These are phyloP conservation scores for Helianthus tuberosus DNA, from an alignment of 129 eudicot species.

Conservation along the genomic window DNA sequence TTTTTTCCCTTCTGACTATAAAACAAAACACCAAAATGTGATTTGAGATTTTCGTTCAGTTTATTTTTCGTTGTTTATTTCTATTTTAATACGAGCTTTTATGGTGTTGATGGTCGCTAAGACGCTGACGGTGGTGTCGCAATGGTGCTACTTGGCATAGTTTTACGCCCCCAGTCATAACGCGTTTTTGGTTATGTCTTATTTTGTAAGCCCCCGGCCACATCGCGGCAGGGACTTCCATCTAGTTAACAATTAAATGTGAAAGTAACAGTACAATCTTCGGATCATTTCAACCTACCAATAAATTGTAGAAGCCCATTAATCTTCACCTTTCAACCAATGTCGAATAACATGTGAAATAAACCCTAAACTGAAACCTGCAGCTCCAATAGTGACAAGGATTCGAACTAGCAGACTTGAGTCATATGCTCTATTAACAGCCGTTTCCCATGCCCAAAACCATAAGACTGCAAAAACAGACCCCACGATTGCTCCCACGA, in stretches of 20 bases:
- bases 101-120: too few relatives aligned
- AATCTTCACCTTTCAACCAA: constrained; percentile 45
- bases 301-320: constrained; percentile 2
- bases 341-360: constrained; percentile 26
- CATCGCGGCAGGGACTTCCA: too few relatives aligned
- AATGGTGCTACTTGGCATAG: too few relatives aligned
- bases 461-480: constrained; percentile 48
- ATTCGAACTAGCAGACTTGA: constrained; percentile 59
- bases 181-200: too few relatives aligned
- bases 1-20: too few relatives aligned
- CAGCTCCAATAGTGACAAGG: constrained; percentile 41
- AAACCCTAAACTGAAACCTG: constrained; percentile 36
- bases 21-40: too few relatives aligned
- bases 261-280: not conserved
- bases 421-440: constrained; percentile 43
- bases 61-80: too few relatives aligned
- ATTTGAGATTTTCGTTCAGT: too few relatives aligned
- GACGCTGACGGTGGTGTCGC: too few relatives aligned
- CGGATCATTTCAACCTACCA: constrained; percentile 1
- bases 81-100: too few relatives aligned
- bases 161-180: too few relatives aligned
- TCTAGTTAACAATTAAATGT: not conserved
- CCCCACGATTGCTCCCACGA: constrained; percentile 67
- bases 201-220: too few relatives aligned
- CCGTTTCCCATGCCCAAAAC: constrained; percentile 72